Base-by-base conservation (phyloP, 2,329 filamentous ascomycete species). In the Blumeria graminis region DNA sequence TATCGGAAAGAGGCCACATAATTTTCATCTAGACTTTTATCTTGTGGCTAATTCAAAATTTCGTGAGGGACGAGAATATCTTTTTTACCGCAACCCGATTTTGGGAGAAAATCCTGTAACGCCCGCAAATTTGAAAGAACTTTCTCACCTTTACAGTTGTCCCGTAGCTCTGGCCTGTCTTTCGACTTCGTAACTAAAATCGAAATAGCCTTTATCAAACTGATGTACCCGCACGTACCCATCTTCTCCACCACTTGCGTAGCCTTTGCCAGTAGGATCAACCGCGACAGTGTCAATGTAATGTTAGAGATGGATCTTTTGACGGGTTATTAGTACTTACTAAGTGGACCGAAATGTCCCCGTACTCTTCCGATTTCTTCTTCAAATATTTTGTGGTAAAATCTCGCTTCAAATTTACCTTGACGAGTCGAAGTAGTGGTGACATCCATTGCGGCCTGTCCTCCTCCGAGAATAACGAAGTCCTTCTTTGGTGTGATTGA, bases 371-470 rank as follows among this genome's bases (percentile, higher is more conserved):
- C 92, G 66, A 96, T 90, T 75, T 98, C 92, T 71, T 98, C 90
- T 72, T 94, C 88, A 69, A 98, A 96, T 69, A 98, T 84, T 78
- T 94, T 96, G 82, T 98, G 92, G 77, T 95, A 98, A 78, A 98
- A 98, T 62, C 92, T 82, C 48, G 92, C 92, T 72, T 98, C 92
- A 75, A 98, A 98, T 74, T 96, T 96, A 73, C 92, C 92, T 76
- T 98, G 92, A 63, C 92, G 81, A 54, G 88, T 82, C 36, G 84
- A 84, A 55, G 92, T 65, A 56, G 86, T 93, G 58, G 92, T 98
- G 71, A 98, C 92, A 68, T 96, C 90, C 87, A 95, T 95, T 68
- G 92, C 92, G 62, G 89, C 92, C 74, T 98, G 92, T 65, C 92
- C 92, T 80, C 92, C 92, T 65, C 92, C 92, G 48, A 98, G 83